Evolutionary conservation across 148 eudicot species (phyloP), one percentile per base, ranked within the genome.

Genomic region (Limonium bicolor): DNA sequence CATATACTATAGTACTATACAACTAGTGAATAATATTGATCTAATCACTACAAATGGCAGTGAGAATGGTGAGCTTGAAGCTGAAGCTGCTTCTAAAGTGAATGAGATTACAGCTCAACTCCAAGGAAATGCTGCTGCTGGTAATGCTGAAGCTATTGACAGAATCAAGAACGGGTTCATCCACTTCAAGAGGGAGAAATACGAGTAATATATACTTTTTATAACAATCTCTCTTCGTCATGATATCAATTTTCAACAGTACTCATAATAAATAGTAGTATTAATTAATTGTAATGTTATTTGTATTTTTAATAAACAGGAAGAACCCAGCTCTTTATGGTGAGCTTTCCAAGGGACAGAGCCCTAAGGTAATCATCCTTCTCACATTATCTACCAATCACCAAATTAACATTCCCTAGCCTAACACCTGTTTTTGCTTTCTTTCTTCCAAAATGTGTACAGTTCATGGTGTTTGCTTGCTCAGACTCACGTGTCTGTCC

Each of bases 381-480:
- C n/a, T n/a, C n/a, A n/a, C n/a, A n/a, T n/a, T n/a, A n/a, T n/a
- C n/a, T n/a, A n/a, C n/a, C n/a, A n/a, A n/a, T n/a, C n/a, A n/a
- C n/a, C n/a, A n/a, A n/a, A n/a, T n/a, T n/a, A n/a, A n/a, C n/a
- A n/a, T n/a, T n/a, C n/a, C n/a, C n/a, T n/a, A n/a, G n/a, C n/a
- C n/a, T n/a, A n/a, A n/a, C n/a, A 10, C 0, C 6, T 17, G n/a
- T 11, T 20, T 34, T 13, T 48, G 6, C 7, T 1, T 3, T 44
- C 22, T 16, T 3, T 16, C 18, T 7, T 5, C 10, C 20, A 34
- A 25, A 8, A 21, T 30, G 21, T 42, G 24, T 14, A 1, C 84
- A 90, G 99, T 90, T 46, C 46, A 90, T 90, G 99, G 78, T 90
- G 34, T 84, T 84, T 45, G 93, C 99, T 0, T 90, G 99, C 76